Base-by-base conservation (phyloP, 345 rosid genomes). In the Sisymbrium altissimum region DNA sequence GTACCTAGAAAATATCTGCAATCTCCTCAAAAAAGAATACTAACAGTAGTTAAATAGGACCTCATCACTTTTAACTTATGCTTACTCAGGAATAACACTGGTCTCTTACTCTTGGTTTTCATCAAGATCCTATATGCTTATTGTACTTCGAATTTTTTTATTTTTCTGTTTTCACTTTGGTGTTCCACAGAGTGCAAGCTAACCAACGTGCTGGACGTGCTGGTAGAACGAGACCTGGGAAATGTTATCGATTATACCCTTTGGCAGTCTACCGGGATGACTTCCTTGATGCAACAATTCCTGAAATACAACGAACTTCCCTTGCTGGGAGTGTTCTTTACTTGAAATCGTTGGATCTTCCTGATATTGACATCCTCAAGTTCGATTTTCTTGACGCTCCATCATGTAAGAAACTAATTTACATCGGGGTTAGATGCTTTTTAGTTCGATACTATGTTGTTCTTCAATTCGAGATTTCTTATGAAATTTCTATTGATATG, bases 131-230 rank as follows among this genome's bases (percentile, higher is more conserved):
- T n/a, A n/a, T n/a, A n/a, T n/a, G n/a, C n/a, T n/a, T n/a, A n/a
- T n/a, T n/a, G n/a, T n/a, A n/a, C n/a, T n/a, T n/a, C n/a, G n/a
- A n/a, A n/a, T n/a, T n/a, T n/a, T n/a, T n/a, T n/a, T n/a, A n/a
- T n/a, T 38, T 29, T 14, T 33, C 23, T 64, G 60, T 64, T 70
- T 50, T 57, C 30, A 29, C 38, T 64, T 39, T 78, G 35, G 48
- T 56, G 50, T 72, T 84, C 73, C 78, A 5, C 30, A 95, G 99
- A 84, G 97, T 95, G 44, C 98, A 95, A 83, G 99, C 99, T 68
- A 91, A 90, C 82, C 99, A 95, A 79, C 93, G 98, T 58, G 96
- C 91, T 29, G 99, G 99, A 72, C 84, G 99, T 81, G 99, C 99
- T 55, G 99, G 99, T 66, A 87, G 99, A 86, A 92, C 99, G 27